Percentiles rank a stretch among this genome's conserved stretches.
Conservation (phyloP, 345 rosid species). For the Rhizophora mangle region DNA sequence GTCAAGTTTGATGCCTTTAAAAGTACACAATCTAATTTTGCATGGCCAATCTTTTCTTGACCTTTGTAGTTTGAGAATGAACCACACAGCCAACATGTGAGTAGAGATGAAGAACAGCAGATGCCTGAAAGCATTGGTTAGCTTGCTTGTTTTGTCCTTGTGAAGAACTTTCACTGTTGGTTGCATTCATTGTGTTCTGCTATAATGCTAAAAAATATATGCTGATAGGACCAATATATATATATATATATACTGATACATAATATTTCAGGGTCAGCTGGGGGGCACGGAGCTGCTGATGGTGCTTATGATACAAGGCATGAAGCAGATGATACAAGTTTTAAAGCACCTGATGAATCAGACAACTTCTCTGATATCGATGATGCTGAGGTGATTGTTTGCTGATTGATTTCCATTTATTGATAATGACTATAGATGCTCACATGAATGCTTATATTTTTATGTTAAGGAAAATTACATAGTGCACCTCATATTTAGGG, state of each 20-base stretch:
- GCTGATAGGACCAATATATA: not conserved
- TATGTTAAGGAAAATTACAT: no score
- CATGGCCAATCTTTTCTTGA: no score
- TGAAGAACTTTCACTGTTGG: not conserved
- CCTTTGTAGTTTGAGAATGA: no score
- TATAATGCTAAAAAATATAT: constrained; percentile 7
- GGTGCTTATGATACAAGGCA: constrained; percentile 28
- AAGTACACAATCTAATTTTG: no score
- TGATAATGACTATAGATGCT: no score
- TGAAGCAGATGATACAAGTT: constrained; percentile 27
- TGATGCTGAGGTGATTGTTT: constrained; percentile 64
- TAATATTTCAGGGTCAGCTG: constrained; percentile 22
- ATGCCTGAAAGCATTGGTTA: constrained; percentile 32
- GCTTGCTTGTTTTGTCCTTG: constrained; percentile 13
- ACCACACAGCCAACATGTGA: not conserved
- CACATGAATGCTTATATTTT: no score
- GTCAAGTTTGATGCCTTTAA: no score
- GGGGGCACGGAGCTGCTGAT: constrained; percentile 21
- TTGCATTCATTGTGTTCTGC: not conserved
- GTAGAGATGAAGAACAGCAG: constrained; percentile 25
- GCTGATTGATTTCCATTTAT: no score
- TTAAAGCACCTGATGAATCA: constrained; percentile 48
- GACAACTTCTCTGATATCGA: constrained; percentile 75
- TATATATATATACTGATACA: not conserved
- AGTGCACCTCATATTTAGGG: no score